phyloP scores from a whole-genome alignment of 148 eudicot species.

The Salicornia ramosissima region DNA sequence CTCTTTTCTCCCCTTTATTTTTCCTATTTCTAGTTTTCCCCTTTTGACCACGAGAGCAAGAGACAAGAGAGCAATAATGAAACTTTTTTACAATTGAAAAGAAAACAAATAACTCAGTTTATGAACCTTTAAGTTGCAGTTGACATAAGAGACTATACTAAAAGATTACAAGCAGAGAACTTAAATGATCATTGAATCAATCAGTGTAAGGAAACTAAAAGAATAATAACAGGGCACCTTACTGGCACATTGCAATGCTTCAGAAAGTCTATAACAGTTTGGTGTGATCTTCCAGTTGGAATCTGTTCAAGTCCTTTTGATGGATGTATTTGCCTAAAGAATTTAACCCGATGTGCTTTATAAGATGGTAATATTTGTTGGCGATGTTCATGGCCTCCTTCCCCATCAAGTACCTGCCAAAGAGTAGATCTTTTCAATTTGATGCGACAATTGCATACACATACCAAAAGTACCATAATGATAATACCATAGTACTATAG shows the following conservation, averaged over 20 bases:
- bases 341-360: conserved; percentile 69
- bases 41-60: background rate
- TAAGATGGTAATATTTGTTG: conserved; percentile 76
- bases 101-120: background rate
- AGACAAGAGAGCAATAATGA: background rate
- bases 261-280: conserved; percentile 46
- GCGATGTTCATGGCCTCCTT: conserved; percentile 71
- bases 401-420: conserved; percentile 82
- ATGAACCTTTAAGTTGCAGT: background rate
- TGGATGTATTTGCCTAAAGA: conserved; percentile 27
- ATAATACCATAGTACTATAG: background rate
- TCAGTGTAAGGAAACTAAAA: background rate
- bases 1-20: background rate
- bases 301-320: conserved; percentile 26
- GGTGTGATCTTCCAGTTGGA: conserved; percentile 50
- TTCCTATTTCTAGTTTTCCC: background rate
- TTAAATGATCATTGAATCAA: background rate
- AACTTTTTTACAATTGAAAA: background rate
- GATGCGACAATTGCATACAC: background rate
- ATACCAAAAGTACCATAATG: no score
- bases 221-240: conserved; percentile 16
- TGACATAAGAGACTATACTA: background rate
- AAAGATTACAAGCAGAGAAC: background rate
- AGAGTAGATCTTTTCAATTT: background rate
- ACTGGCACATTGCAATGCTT: conserved; percentile 73